Base-by-base conservation (phyloP, 768 basidiomycete genomes). In the Mycena latifolia region DNA sequence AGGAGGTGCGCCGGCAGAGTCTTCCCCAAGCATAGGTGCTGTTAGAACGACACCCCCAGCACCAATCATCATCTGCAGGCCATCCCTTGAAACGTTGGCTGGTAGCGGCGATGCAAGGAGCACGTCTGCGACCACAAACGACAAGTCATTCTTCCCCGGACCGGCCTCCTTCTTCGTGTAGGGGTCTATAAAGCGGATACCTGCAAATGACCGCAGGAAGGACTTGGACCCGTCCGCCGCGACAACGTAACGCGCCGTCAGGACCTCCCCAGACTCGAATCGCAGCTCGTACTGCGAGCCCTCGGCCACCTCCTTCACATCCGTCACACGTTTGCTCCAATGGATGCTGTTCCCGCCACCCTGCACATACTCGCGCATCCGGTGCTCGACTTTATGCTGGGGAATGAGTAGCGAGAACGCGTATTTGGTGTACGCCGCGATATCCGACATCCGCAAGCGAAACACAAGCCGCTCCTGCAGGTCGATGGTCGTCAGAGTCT, bases 351-450 rank as follows among this genome's bases (percentile, higher is more conserved):
- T 74, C 7, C 78, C 78, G 2, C 72, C 64, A 12, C 71, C 63
- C 5, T 70, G 41, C 24, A 83, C 55, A 45, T 74, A 73, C 24
- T 78, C 67, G 20, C 62, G 66, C 14, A 86, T 74, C 24, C 79
- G 57, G 22, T 71, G 60, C 63, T 86, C 85, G 1, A 80, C 80
- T 14, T 75, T 43, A 27, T 72, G 74, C 69, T 86, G 85, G 12
- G 82, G 75, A 27, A 81, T 67, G 43, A 78, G 45, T 14, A 82
- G 63, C n/a, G 69, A 63, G 63, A 78, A 81, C 1, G 82, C 78
- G 66, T 76, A 80, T 22, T 72, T 78, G 27, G 82, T 83, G 67
- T 71, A 70, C 5, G 77, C 9, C 11, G 63, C 65, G 35, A 77
- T 68, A 5, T 29, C 29, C 3, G 65, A 52, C 8, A 60, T 57